Evolutionary conservation across 1,284 basidiomycete genomes (phyloP).

Genomic region (Mrakiaceae sp.): DNA sequence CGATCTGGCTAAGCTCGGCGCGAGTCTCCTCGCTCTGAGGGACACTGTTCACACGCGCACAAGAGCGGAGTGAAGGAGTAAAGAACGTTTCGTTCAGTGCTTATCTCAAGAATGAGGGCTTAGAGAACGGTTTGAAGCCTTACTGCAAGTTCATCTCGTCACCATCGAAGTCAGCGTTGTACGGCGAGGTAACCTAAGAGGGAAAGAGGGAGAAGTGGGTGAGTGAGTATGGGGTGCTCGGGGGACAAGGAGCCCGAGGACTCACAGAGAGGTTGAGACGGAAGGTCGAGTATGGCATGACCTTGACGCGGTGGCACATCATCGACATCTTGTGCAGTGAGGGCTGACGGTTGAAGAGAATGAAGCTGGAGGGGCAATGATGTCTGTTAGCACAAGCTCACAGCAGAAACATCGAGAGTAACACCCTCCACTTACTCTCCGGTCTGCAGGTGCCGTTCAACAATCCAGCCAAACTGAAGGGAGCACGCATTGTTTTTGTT

Average conservation of each 20-base stretch:
- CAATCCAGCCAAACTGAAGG: slow-evolving; percentile 96
- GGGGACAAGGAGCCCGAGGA: no score
- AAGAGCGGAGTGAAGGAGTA: slow-evolving; percentile 2
- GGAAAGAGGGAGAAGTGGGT: not conserved
- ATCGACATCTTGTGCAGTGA: slow-evolving; percentile 99
- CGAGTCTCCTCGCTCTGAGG: slow-evolving; percentile 99
- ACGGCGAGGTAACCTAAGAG: slow-evolving; percentile 31
- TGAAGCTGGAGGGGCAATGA: slow-evolving; percentile 48
- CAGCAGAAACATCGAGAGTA: not conserved
- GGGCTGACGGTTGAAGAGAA: slow-evolving; percentile 97
- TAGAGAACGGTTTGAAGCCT: slow-evolving; percentile 30
- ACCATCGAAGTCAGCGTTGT: slow-evolving; percentile 96
- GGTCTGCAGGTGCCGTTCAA: slow-evolving; percentile 93
- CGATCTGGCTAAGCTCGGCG: slow-evolving; percentile 93
- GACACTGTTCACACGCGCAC: slow-evolving; percentile 45
- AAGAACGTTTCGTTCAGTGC: not conserved
- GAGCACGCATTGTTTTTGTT: slow-evolving; percentile 90
- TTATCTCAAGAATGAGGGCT: not conserved
- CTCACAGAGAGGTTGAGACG: slow-evolving; percentile 32
- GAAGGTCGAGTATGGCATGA: slow-evolving; percentile 90
- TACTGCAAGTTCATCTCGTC: slow-evolving; percentile 99
- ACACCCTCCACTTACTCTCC: slow-evolving; percentile 65
- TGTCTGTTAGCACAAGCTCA: not conserved
- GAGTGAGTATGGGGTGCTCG: not conserved
- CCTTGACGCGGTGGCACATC: slow-evolving; percentile 97